phyloP scores from a whole-genome alignment of 495 filamentous ascomycete genomes.

The Aspergillus campestris region DNA sequence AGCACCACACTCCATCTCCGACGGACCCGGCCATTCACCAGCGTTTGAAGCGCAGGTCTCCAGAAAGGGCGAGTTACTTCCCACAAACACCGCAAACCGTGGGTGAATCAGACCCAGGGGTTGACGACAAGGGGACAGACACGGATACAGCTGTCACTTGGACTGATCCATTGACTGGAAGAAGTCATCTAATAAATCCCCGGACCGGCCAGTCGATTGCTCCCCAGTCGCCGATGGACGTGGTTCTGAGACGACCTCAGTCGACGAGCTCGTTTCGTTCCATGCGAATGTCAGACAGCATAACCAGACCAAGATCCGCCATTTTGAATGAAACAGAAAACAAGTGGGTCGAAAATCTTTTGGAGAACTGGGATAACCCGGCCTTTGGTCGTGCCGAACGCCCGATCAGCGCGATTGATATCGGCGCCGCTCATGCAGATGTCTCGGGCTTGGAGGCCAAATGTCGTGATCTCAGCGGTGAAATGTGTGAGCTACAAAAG shows the following conservation, averaged over 20 bases:
- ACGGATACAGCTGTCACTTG: constrained; percentile 45
- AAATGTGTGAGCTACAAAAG: constrained; percentile 8
- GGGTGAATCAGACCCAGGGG: background rate
- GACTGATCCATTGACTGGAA: constrained; percentile 60
- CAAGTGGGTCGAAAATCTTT: constrained; percentile 29
- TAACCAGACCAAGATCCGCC: constrained; percentile 11
- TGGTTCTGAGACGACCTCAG: constrained; percentile 8
- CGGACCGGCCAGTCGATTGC: constrained; percentile 50
- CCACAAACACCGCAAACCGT: background rate
- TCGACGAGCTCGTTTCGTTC: constrained; percentile 13
- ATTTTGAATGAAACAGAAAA: constrained; percentile 4
- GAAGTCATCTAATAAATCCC: constrained; percentile 47
- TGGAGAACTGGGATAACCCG: constrained; percentile 53
- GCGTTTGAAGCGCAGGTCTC: too few species aligned
- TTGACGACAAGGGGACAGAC: background rate
- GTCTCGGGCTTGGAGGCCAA: background rate
- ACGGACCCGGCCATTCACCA: too few species aligned
- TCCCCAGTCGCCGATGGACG: background rate
- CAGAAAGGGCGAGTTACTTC: too few species aligned
- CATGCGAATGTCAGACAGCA: background rate
- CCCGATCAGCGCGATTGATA: constrained; percentile 24
- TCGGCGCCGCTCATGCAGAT: background rate
- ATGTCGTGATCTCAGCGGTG: constrained; percentile 2
- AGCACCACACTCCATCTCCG: background rate
- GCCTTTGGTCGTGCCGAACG: constrained; percentile 47